Conservation (phyloP, 2,329 filamentous ascomycete genomes). For the Fusarium setosum region DNA sequence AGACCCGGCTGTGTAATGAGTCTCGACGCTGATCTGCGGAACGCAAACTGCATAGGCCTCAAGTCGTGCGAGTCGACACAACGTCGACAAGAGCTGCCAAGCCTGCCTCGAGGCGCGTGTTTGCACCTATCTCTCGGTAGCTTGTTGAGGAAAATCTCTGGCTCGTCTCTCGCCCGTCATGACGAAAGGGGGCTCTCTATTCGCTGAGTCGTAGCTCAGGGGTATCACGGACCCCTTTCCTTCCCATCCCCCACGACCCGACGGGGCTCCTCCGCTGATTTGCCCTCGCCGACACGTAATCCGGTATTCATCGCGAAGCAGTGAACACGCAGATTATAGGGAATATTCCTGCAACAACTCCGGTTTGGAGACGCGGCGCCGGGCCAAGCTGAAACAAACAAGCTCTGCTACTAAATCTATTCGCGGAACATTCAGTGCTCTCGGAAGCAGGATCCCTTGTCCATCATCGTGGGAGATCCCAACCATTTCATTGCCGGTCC, state of each 20-base stretch:
- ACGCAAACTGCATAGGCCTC: conserved; percentile 17
- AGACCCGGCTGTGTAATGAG: neutral
- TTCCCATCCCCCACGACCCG: neutral
- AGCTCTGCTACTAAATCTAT: conserved; percentile 21
- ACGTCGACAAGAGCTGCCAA: conserved; percentile 9
- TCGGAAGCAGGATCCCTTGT: conserved; percentile 9
- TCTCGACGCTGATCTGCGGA: conserved; percentile 13
- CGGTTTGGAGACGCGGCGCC: conserved; percentile 7
- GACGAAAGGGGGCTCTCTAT: conserved; percentile 6
- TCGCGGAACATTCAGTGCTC: neutral
- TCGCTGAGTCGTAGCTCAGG: conserved; percentile 7
- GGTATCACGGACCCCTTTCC: conserved; percentile 22
- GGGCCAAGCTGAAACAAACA: conserved; percentile 21
- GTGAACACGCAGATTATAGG: neutral
- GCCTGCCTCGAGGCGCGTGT: neutral
- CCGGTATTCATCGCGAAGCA: conserved; percentile 22
- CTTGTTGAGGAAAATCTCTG: neutral
- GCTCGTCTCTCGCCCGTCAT: conserved; percentile 1
- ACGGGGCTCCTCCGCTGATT: neutral
- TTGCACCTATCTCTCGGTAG: neutral
- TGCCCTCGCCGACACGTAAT: conserved; percentile 23
- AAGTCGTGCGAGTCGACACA: conserved; percentile 11
- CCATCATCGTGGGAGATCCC: neutral
- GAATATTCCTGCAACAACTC: conserved; percentile 19
- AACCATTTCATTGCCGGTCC: neutral